Evolutionary conservation across 768 basidiomycete genomes (phyloP).

Genomic region (Phylloporus rhodoxanthus): DNA sequence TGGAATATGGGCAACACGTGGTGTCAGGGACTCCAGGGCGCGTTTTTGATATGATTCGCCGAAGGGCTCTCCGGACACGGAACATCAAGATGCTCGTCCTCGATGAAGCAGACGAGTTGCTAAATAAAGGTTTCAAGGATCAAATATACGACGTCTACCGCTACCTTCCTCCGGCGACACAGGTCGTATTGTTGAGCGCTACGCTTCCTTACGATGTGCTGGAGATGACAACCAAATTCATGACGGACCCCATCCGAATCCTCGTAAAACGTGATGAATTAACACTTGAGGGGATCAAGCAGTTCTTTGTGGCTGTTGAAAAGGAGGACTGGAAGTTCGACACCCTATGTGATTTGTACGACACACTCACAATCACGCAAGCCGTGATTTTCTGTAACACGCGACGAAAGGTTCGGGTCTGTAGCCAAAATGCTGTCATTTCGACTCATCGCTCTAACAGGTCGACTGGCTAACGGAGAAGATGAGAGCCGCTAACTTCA

Average conservation of each 20-base stretch:
- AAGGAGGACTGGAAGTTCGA: slow-evolving; percentile 99
- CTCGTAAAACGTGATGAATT: slow-evolving; percentile 99
- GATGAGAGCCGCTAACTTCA: slow-evolving; percentile 98
- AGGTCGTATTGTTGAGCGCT: slow-evolving; percentile 94
- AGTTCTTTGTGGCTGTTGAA: slow-evolving; percentile 97
- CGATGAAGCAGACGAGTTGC: slow-evolving; percentile 92
- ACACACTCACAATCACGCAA: slow-evolving; percentile 97
- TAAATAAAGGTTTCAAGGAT: slow-evolving; percentile 98
- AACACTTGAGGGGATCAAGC: slow-evolving; percentile 93
- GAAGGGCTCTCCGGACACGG: slow-evolving; percentile 85
- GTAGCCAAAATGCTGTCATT: not conserved
- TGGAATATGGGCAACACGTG: slow-evolving; percentile 96
- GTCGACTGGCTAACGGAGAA: slow-evolving; percentile 99
- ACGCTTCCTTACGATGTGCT: slow-evolving; percentile 95
- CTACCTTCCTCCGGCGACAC: slow-evolving; percentile 93
- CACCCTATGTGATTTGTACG: slow-evolving; percentile 94
- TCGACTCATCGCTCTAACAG: slow-evolving; percentile 34
- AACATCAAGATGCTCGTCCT: slow-evolving; percentile 98
- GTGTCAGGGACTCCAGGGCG: slow-evolving; percentile 96
- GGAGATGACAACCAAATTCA: slow-evolving; percentile 99
- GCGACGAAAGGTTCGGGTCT: slow-evolving; percentile 71
- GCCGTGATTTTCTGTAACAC: slow-evolving; percentile 99
- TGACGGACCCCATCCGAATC: slow-evolving; percentile 97
- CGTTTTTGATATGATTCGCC: slow-evolving; percentile 98
- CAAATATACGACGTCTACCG: slow-evolving; percentile 99